A percentile compares a stretch with the other conserved stretches of the same genome.
Conservation (phyloP, 768 basidiomycete species). For the Phlegmacium glaucopus region DNA sequence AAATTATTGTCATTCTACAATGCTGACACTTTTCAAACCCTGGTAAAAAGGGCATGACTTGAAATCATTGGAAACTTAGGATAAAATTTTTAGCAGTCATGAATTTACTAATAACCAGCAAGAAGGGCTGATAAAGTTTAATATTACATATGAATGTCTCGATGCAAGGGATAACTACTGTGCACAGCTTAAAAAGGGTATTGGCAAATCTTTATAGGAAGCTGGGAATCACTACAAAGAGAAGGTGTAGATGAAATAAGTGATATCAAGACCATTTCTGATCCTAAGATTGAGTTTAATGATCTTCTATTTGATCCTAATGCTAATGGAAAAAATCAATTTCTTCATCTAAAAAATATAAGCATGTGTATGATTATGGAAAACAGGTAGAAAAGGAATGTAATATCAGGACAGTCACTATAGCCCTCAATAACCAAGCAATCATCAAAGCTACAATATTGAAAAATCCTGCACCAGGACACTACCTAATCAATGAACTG, state of each 20-base stretch:
- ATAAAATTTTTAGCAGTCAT: constrained; percentile 16
- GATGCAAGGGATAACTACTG: constrained; percentile 33
- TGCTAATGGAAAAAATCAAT: neutral
- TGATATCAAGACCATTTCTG: too few relatives aligned
- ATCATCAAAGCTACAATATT: too few relatives aligned
- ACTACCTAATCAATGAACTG: too few relatives aligned
- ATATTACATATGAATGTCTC: constrained; percentile 33
- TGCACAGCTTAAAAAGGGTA: constrained; percentile 8
- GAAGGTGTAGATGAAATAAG: neutral
- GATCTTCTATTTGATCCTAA: too few relatives aligned
- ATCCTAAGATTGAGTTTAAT: neutral
- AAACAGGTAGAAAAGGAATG: too few relatives aligned
- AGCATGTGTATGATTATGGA: neutral
- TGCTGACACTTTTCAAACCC: too few relatives aligned
- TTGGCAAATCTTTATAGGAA: too few relatives aligned
- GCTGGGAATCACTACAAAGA: constrained; percentile 5
- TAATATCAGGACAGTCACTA: too few relatives aligned
- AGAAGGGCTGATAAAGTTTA: constrained; percentile 23
- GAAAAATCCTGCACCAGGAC: too few relatives aligned
- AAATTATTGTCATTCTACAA: too few relatives aligned
- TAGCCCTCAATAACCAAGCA: too few relatives aligned
- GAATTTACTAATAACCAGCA: constrained; percentile 10
- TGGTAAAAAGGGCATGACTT: constrained; percentile 28
- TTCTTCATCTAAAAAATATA: neutral
- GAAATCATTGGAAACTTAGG: constrained; percentile 28